A percentile compares a stretch with the other conserved stretches of the same genome.
phyloP scores from a whole-genome alignment of 139 green algal genomes.

The Edaphochlamys debaryana region DNA sequence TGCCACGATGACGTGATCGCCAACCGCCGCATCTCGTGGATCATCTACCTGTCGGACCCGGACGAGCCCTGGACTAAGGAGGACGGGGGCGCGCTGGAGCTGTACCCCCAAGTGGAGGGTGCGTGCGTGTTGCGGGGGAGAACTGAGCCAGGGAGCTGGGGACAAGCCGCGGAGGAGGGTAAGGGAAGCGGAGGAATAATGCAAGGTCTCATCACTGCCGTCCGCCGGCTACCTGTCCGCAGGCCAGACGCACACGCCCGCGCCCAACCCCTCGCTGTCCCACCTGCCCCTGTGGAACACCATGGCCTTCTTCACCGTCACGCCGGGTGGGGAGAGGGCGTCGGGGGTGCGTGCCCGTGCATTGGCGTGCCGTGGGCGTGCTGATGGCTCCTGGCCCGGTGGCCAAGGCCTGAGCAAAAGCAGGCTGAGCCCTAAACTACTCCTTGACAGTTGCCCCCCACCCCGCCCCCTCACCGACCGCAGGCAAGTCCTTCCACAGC shows the following conservation, averaged over 20 bases:
- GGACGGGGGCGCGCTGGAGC: slow-evolving; percentile 89
- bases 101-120: slow-evolving; percentile 75
- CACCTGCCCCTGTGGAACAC: slow-evolving; percentile 72
- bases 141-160: neutral
- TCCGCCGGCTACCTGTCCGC: too few relatives aligned
- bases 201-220: too few relatives aligned
- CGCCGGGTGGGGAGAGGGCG: slow-evolving; percentile 61
- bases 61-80: slow-evolving; percentile 74
- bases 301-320: slow-evolving; percentile 90
- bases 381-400: neutral
- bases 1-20: slow-evolving; percentile 95
- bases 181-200: neutral
- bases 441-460: too few relatives aligned
- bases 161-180: neutral
- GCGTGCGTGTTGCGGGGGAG: neutral
- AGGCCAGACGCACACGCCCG: slow-evolving; percentile 25
- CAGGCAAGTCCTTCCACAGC: slow-evolving; percentile 46
- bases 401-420: too few relatives aligned
- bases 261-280: slow-evolving; percentile 1
- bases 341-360: neutral
- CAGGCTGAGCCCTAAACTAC: neutral
- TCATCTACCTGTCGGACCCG: slow-evolving; percentile 94
- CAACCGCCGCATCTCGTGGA: slow-evolving; percentile 84
- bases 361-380: neutral
- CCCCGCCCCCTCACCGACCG: neutral